Evolutionary conservation across 176 grass and related monocot species (phyloP).

Genomic region (Musa troglodytarum): DNA sequence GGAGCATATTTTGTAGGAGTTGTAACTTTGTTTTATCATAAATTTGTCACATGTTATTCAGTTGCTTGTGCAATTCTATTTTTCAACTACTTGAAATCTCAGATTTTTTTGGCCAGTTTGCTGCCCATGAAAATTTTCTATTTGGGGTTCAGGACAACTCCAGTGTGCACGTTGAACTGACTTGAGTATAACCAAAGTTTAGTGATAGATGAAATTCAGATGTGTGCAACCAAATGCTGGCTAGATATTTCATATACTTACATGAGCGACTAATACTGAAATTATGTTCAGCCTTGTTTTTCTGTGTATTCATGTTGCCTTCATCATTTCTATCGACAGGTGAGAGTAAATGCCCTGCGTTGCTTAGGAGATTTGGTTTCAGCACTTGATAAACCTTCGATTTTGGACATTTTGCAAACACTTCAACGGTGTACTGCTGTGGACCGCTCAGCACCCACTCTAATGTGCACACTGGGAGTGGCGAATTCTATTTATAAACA

Average conservation of each 20-base stretch:
- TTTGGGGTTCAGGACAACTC: neutral
- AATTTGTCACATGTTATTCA: neutral
- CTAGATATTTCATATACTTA: neutral
- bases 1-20: neutral
- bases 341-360: conserved; percentile 86
- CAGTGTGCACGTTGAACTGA: neutral
- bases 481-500: conserved; percentile 88
- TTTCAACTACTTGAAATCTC: neutral
- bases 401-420: conserved; percentile 69
- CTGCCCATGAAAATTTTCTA: neutral
- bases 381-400: conserved; percentile 76
- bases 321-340: conserved; percentile 39
- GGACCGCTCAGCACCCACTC: conserved; percentile 86
- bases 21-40: neutral
- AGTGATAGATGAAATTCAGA: neutral
- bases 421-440: conserved; percentile 80
- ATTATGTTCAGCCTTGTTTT: conserved; percentile 15
- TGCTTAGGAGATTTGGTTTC: conserved; percentile 94
- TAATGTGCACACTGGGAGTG: conserved; percentile 96
- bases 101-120: neutral
- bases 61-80: neutral
- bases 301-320: conserved; percentile 14
- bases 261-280: neutral
- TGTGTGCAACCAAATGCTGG: neutral
- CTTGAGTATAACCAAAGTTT: neutral